Percentiles rank a stretch among this genome's conserved stretches.
Evolutionary conservation across 768 basidiomycete genomes (phyloP).

Genomic region (Mycena metata): DNA sequence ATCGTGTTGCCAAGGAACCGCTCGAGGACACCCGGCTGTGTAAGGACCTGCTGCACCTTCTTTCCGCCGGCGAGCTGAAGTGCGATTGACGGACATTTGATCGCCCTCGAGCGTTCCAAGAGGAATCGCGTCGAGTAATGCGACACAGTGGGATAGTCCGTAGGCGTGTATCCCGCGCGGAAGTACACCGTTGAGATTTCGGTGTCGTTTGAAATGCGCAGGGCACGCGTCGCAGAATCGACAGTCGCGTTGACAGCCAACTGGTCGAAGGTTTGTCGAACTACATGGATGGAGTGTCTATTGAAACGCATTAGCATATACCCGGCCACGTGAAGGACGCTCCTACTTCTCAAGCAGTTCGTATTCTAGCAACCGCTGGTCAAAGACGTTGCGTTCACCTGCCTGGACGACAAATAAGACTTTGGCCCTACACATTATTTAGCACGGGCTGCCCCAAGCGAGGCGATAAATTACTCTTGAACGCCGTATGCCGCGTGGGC

Average conservation of each 20-base stretch:
- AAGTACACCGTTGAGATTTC: conserved; percentile 94
- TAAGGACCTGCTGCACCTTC: conserved; percentile 93
- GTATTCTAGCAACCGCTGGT: conserved; percentile 92
- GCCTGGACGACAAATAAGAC: conserved; percentile 93
- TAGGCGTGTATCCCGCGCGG: conserved; percentile 89
- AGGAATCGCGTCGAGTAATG: conserved; percentile 82
- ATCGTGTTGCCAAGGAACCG: conserved; percentile 67
- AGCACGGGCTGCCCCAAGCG: background rate
- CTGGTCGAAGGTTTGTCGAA: conserved; percentile 83
- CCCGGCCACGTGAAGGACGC: background rate
- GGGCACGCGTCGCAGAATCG: conserved; percentile 57
- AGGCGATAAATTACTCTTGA: conserved; percentile 54
- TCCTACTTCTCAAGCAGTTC: conserved; percentile 83
- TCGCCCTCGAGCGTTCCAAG: conserved; percentile 86
- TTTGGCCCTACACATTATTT: conserved; percentile 50
- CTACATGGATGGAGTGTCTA: conserved; percentile 81
- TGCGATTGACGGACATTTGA: conserved; percentile 93
- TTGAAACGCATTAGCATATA: background rate
- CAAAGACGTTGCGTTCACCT: conserved; percentile 93
- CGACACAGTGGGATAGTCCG: conserved; percentile 75
- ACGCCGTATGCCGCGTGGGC: conserved; percentile 84
- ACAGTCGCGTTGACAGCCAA: conserved; percentile 72
- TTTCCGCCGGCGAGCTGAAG: conserved; percentile 97
- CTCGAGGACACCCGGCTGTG: conserved; percentile 79
- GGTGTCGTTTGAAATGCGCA: conserved; percentile 57